Evolutionary conservation across 2,329 filamentous ascomycete species (phyloP).

Genomic region (Aulographum hederae): DNA sequence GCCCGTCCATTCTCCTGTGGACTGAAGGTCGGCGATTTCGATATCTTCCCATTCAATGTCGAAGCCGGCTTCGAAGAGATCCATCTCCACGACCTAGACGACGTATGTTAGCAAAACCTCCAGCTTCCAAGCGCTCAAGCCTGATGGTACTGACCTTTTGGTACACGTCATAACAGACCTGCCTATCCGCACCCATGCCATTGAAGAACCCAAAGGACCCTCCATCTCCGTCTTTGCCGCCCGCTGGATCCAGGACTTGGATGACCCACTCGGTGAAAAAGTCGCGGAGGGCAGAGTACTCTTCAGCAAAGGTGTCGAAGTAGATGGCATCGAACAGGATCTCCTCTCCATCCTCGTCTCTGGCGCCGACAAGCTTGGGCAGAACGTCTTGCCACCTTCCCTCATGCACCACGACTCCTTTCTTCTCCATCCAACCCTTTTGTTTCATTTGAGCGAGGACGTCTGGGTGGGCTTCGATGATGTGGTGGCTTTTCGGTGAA

Average conservation of each 20-base stretch:
- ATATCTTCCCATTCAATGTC: conserved; percentile 77
- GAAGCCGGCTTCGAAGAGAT: conserved; percentile 72
- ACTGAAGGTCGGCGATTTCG: conserved; percentile 51
- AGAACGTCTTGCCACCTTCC: conserved; percentile 31
- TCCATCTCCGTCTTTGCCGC: conserved; percentile 19
- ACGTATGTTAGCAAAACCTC: conserved; percentile 3
- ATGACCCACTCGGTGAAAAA: conserved; percentile 86
- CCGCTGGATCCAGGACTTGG: conserved; percentile 46
- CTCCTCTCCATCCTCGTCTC: conserved; percentile 12
- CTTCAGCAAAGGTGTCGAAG: conserved; percentile 95
- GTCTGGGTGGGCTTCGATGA: conserved; percentile 32
- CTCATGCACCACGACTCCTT: conserved; percentile 28
- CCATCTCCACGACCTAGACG: conserved; percentile 58
- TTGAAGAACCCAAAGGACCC: conserved; percentile 47
- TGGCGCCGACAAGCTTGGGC: conserved; percentile 23
- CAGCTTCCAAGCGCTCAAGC: not conserved
- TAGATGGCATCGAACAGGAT: conserved; percentile 44
- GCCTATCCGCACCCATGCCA: conserved; percentile 75
- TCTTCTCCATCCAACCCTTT: conserved; percentile 28
- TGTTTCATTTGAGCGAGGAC: conserved; percentile 26
- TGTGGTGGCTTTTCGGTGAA: conserved; percentile 26
- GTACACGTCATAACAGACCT: conserved; percentile 93
- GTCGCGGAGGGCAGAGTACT: conserved; percentile 64
- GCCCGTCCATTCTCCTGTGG: conserved; percentile 69
- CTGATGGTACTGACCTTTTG: conserved; percentile 36